phyloP scores from a whole-genome alignment of 139 green algal genomes.

The Zygnema cylindricum region DNA sequence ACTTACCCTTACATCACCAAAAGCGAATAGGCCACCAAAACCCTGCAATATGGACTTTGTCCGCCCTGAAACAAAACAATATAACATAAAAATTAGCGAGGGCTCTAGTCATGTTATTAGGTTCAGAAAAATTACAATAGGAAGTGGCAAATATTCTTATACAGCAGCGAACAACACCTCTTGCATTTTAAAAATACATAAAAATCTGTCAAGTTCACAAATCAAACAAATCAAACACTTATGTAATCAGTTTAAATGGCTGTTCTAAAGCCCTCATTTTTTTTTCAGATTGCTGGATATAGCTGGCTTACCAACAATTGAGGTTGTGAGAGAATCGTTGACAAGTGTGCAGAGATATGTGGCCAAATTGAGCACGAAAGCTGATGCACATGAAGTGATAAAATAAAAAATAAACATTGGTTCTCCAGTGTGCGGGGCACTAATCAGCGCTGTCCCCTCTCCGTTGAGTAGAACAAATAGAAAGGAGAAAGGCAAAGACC shows the following conservation, averaged over 20 bases:
- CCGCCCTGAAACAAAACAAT: conserved; percentile 48
- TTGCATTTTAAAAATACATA: too few relatives aligned
- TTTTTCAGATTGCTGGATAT: too few relatives aligned
- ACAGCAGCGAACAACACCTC: too few relatives aligned
- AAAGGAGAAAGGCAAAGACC: conserved; percentile 66
- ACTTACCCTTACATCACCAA: conserved; percentile 65
- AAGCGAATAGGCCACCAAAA: conserved; percentile 66
- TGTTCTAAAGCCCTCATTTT: too few relatives aligned
- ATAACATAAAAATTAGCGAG: too few relatives aligned
- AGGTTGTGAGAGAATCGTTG: conserved; percentile 69
- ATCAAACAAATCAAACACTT: too few relatives aligned
- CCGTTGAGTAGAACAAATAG: conserved; percentile 62
- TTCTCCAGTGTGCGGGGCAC: conserved; percentile 38
- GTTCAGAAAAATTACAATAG: too few relatives aligned
- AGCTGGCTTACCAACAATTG: conserved; percentile 63
- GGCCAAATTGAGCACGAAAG: conserved; percentile 68
- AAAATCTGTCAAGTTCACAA: too few relatives aligned
- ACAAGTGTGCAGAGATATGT: conserved; percentile 70
- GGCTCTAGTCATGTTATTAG: too few relatives aligned
- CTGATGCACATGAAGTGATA: conserved; percentile 54
- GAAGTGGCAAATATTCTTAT: too few relatives aligned
- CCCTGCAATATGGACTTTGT: conserved; percentile 69
- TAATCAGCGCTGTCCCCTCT: conserved; percentile 29
- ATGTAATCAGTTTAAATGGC: too few relatives aligned
- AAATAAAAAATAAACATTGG: conserved; percentile 62